phyloP scores from a whole-genome alignment of 495 filamentous ascomycete species.

The Neurospora cerealis region DNA sequence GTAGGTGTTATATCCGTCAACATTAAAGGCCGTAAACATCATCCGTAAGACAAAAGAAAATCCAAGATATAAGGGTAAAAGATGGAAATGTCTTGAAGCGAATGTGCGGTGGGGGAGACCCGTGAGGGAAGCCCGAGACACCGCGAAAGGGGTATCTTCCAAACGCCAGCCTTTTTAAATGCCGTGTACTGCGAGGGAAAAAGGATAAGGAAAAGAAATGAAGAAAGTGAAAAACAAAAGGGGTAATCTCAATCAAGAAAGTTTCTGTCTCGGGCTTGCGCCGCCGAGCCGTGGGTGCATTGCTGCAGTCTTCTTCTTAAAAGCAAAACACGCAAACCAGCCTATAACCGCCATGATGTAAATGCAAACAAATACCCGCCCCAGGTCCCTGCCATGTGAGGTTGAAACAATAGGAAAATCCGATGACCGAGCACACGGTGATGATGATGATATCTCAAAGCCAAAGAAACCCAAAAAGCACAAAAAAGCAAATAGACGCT shows the following conservation, averaged over 20 bases:
- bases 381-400: slow-evolving; percentile 38
- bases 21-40: slow-evolving; percentile 30
- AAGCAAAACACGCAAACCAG: slow-evolving; percentile 24
- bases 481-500: slow-evolving; percentile 23
- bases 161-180: slow-evolving; percentile 31
- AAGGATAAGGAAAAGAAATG: slow-evolving; percentile 6
- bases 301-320: slow-evolving; percentile 40
- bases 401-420: slow-evolving; percentile 17
- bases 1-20: slow-evolving; percentile 24
- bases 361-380: slow-evolving; percentile 40
- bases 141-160: slow-evolving; percentile 24
- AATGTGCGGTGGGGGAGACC: slow-evolving; percentile 14
- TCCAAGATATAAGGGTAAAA: slow-evolving; percentile 16
- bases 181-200: slow-evolving; percentile 16
- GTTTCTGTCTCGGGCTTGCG: slow-evolving; percentile 31
- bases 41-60: slow-evolving; percentile 36
- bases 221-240: slow-evolving; percentile 6
- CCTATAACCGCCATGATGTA: slow-evolving; percentile 35
- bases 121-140: slow-evolving; percentile 15
- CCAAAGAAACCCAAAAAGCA: slow-evolving; percentile 1
- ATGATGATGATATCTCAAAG: slow-evolving; percentile 24
- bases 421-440: slow-evolving; percentile 34
- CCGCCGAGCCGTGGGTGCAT: slow-evolving; percentile 37
- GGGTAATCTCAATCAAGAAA: slow-evolving; percentile 12
- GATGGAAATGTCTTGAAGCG: slow-evolving; percentile 19